Conservation (phyloP, 2,329 filamentous ascomycete species). For the Botryotinia globosa region DNA sequence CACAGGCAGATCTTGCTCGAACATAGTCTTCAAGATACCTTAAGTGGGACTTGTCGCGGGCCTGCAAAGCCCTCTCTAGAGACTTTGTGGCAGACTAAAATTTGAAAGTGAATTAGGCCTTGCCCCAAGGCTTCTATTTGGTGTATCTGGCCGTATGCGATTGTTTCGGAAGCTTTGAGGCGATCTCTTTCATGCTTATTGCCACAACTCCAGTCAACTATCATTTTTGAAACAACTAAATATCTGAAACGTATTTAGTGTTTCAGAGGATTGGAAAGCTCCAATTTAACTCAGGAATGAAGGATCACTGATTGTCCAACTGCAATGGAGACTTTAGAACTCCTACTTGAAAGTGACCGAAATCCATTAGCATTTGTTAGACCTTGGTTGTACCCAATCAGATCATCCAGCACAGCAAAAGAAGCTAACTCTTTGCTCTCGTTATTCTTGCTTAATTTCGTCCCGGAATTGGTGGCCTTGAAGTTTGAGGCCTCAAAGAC, state of each 20-base stretch:
- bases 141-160: neutral
- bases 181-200: neutral
- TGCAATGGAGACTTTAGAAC: neutral
- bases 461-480: neutral
- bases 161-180: neutral
- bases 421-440: neutral
- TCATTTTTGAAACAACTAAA: neutral
- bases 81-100: neutral
- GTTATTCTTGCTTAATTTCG: neutral
- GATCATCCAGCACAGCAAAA: neutral
- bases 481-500: neutral
- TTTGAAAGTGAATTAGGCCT: neutral
- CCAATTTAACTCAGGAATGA: too few species aligned
- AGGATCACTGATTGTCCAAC: neutral
- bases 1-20: neutral
- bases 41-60: neutral
- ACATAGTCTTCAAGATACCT: neutral
- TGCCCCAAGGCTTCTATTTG: neutral
- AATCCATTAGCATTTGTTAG: neutral
- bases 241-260: neutral
- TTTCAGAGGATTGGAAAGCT: neutral
- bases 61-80: neutral
- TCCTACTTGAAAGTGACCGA: neutral
- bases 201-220: neutral
- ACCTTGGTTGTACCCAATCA: neutral